phyloP scores from a whole-genome alignment of 495 filamentous ascomycete genomes.

The Hypoxylon crocopeplum region DNA sequence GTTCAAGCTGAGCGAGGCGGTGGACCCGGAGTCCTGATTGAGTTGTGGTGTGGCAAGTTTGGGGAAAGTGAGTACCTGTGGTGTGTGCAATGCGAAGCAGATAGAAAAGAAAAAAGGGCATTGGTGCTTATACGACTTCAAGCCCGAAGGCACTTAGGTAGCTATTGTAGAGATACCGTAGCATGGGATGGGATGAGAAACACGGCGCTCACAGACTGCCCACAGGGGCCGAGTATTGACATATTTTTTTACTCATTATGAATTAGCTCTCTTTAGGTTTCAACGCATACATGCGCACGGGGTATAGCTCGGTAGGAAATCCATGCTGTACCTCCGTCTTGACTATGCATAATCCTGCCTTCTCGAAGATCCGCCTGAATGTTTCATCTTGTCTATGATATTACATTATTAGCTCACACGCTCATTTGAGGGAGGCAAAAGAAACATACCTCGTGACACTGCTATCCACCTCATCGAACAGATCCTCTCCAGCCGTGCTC shows the following conservation, averaged over 20 bases:
- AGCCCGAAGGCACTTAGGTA: no score
- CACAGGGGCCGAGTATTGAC: no score
- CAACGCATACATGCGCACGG: slow-evolving; percentile 76
- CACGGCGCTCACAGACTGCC: no score
- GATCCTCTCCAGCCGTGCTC: slow-evolving; percentile 66
- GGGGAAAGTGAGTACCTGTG: no score
- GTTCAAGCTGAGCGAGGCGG: slow-evolving; percentile 53
- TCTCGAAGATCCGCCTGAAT: slow-evolving; percentile 70
- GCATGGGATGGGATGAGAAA: no score
- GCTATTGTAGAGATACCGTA: no score
- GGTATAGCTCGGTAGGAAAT: slow-evolving; percentile 68
- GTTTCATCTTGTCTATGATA: slow-evolving; percentile 67
- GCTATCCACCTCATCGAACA: slow-evolving; percentile 80
- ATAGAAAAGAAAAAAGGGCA: no score
- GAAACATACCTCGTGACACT: slow-evolving; percentile 69
- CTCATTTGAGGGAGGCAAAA: background rate
- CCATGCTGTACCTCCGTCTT: slow-evolving; percentile 79
- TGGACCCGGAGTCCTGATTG: slow-evolving; percentile 2
- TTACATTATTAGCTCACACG: background rate
- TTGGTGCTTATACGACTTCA: no score
- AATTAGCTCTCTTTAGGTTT: slow-evolving; percentile 38
- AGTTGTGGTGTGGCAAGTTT: background rate
- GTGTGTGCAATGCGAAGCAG: no score
- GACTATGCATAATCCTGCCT: slow-evolving; percentile 70
- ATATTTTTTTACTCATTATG: background rate